Conservation (phyloP, 768 basidiomycete genomes). For the Scleroderma citrinum region DNA sequence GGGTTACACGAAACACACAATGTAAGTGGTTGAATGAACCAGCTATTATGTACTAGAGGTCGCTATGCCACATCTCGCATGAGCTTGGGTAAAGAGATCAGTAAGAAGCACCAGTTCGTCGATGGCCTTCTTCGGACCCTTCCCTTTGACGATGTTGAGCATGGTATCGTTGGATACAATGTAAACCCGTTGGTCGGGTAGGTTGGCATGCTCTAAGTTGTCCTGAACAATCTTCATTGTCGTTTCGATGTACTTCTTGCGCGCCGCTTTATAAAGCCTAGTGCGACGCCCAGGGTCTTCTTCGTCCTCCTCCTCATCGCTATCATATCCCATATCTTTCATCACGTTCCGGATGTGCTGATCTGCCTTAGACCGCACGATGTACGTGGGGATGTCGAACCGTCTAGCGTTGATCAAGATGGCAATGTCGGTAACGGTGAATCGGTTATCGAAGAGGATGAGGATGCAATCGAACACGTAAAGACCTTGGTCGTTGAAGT, state of each 20-base stretch:
- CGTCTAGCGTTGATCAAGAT: constrained; percentile 28
- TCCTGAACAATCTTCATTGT: constrained; percentile 19
- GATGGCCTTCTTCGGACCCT: constrained; percentile 16
- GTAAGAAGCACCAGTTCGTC: constrained; percentile 25
- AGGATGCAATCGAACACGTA: constrained; percentile 33
- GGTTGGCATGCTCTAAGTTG: constrained; percentile 19
- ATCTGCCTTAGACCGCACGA: constrained; percentile 34
- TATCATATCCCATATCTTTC: constrained; percentile 23
- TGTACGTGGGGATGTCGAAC: constrained; percentile 30
- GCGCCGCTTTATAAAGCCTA: constrained; percentile 17
- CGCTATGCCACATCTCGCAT: no score
- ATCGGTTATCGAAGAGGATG: constrained; percentile 30
- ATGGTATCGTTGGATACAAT: constrained; percentile 21
- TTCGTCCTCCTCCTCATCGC: constrained; percentile 12
- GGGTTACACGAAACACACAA: no score
- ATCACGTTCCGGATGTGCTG: constrained; percentile 25
- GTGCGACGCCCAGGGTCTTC: constrained; percentile 9
- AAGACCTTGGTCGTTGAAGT: constrained; percentile 34
- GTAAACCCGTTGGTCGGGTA: constrained; percentile 26
- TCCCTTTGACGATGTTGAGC: constrained; percentile 18
- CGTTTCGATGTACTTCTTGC: constrained; percentile 22
- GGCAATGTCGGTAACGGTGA: constrained; percentile 32
- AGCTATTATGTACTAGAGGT: no score
- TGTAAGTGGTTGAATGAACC: no score
- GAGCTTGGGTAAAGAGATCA: constrained; percentile 16